These are phyloP conservation scores for Macrotyloma uniflorum DNA, from an alignment of 306 rosid species.

Conservation along the genomic window DNA sequence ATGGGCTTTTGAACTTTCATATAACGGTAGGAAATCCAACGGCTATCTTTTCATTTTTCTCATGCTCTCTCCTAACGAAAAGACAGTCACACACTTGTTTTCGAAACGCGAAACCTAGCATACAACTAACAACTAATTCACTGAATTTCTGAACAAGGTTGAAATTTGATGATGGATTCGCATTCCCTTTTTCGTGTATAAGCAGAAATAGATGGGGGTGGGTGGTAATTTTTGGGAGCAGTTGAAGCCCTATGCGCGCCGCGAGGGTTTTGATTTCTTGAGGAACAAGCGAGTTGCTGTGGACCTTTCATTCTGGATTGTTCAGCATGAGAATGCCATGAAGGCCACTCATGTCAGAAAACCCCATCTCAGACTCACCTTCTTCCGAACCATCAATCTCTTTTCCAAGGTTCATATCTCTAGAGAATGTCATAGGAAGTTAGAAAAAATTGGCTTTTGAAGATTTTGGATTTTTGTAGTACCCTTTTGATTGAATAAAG, in stretches of 20 bases:
- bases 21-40: conserved; percentile 41
- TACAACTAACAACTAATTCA: neutral
- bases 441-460: neutral
- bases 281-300: conserved; percentile 95
- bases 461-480: neutral
- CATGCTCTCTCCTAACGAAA: neutral
- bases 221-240: conserved; percentile 91
- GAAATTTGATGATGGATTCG: conserved; percentile 26
- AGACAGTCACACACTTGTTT: neutral
- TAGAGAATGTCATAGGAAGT: neutral
- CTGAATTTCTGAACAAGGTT: neutral
- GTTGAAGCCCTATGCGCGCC: conserved; percentile 72
- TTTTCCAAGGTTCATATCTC: conserved; percentile 66
- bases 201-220: conserved; percentile 64
- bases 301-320: conserved; percentile 92
- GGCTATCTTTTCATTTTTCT: conserved; percentile 27
- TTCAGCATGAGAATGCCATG: conserved; percentile 79
- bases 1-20: conserved; percentile 33
- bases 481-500: conserved; percentile 11
- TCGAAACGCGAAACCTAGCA: conserved; percentile 36
- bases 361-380: conserved; percentile 78
- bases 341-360: conserved; percentile 51
- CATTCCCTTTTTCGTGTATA: conserved; percentile 28
- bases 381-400: conserved; percentile 83
- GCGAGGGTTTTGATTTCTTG: conserved; percentile 84